phyloP scores from a whole-genome alignment of 208 protist species.

The Leishmania martiniquensis region DNA sequence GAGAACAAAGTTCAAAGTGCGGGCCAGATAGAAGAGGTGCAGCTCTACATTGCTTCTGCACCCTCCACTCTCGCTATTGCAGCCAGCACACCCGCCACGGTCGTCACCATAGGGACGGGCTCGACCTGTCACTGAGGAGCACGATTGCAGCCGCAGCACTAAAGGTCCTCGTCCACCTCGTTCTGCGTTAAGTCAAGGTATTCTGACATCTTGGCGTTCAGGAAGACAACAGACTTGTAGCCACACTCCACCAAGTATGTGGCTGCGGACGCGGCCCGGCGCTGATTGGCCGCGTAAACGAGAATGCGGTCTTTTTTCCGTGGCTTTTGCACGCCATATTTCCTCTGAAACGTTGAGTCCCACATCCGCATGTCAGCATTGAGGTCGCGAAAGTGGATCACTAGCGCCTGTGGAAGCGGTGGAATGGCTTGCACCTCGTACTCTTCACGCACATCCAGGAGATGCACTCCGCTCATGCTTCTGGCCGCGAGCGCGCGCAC shows the following conservation, averaged over 20 bases:
- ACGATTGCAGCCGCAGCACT: neutral
- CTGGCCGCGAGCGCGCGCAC: conserved; percentile 52
- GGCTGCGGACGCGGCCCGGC: conserved; percentile 37
- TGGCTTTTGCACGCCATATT: conserved; percentile 62
- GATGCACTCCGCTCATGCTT: conserved; percentile 37
- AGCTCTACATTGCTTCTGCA: neutral
- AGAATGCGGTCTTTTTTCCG: conserved; percentile 53
- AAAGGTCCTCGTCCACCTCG: conserved; percentile 58
- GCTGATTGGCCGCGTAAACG: conserved; percentile 50
- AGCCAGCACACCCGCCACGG: neutral
- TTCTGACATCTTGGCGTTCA: conserved; percentile 40
- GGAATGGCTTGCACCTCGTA: conserved; percentile 53
- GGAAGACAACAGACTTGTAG: conserved; percentile 37
- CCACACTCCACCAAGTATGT: conserved; percentile 30
- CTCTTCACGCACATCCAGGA: conserved; percentile 66
- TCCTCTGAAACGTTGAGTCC: conserved; percentile 40
- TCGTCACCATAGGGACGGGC: too few species aligned
- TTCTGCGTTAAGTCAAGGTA: conserved; percentile 42
- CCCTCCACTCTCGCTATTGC: neutral
- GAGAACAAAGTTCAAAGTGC: neutral
- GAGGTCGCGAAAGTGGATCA: conserved; percentile 61
- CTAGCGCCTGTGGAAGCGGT: conserved; percentile 49
- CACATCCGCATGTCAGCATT: conserved; percentile 52
- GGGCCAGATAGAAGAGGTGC: neutral
- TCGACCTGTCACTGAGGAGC: neutral